These are phyloP conservation scores for Phytopythium sindhum DNA, from an alignment of 352 stramenopile species.

Conservation along the genomic window DNA sequence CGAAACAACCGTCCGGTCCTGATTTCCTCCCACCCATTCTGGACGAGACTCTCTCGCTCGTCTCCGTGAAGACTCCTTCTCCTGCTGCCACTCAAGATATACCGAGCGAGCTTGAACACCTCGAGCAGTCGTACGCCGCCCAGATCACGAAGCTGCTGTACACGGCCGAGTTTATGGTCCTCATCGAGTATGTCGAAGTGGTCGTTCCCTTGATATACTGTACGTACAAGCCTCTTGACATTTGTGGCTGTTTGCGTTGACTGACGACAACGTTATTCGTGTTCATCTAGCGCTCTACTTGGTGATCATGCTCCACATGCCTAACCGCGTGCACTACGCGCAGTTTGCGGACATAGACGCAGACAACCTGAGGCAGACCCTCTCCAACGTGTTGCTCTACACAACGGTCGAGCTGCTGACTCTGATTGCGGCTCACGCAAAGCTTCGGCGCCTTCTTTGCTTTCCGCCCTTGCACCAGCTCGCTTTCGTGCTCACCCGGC, in stretches of 20 bases:
- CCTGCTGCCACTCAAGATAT: neutral
- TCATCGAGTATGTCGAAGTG: constrained; percentile 30
- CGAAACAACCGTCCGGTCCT: too few species aligned
- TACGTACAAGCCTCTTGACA: constrained; percentile 11
- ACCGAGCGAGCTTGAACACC: neutral
- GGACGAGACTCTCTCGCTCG: too few species aligned
- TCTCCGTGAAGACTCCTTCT: neutral
- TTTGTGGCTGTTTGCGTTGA: neutral
- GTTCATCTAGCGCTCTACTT: constrained; percentile 17
- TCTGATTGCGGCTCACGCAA: constrained; percentile 11
- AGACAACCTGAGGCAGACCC: neutral
- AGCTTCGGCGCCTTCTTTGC: constrained; percentile 10
- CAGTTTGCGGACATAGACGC: constrained; percentile 15
- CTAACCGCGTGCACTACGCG: constrained; percentile 24
- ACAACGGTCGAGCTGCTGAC: constrained; percentile 20
- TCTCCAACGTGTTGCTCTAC: constrained; percentile 21
- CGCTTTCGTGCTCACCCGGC: constrained; percentile 22
- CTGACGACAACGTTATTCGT: neutral
- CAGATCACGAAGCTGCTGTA: constrained; percentile 23
- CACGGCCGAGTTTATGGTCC: constrained; percentile 27
- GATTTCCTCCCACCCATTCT: too few species aligned
- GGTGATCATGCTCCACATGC: constrained; percentile 18
- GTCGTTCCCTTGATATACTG: constrained; percentile 33
- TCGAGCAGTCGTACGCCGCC: constrained; percentile 12
- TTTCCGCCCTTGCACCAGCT: constrained; percentile 18